Conservation (phyloP, 176 grass and related monocot species). For the Musa schizocarpa region DNA sequence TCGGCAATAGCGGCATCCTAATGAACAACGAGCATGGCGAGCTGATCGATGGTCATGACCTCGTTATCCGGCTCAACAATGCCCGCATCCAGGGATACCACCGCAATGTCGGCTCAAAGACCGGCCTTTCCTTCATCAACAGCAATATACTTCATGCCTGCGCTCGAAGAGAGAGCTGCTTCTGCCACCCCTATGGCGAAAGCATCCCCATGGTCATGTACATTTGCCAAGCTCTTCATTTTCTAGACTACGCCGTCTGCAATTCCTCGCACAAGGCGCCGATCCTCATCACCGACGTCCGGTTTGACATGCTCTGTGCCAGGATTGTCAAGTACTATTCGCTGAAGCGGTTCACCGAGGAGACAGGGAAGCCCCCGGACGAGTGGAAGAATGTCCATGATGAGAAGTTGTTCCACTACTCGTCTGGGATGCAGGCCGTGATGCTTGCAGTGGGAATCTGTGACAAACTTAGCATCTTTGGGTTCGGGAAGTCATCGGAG, state of each 20-base stretch:
- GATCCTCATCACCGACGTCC: constrained; percentile 58
- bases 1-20: constrained; percentile 94
- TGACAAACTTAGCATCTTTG: constrained; percentile 70
- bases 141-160: constrained; percentile 92
- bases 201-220: constrained; percentile 70
- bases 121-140: constrained; percentile 80
- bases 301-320: constrained; percentile 71
- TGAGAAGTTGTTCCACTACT: constrained; percentile 71
- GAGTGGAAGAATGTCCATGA: constrained; percentile 59
- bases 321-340: constrained; percentile 93
- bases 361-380: constrained; percentile 38
- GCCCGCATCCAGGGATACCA: constrained; percentile 47
- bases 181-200: constrained; percentile 82
- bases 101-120: constrained; percentile 58
- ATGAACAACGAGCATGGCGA: constrained; percentile 45
- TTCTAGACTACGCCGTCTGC: constrained; percentile 71
- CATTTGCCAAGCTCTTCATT: constrained; percentile 83
- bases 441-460: constrained; percentile 83
- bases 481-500: constrained; percentile 60
- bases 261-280: constrained; percentile 49
- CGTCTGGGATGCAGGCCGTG: constrained; percentile 84
- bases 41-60: constrained; percentile 65
- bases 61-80: constrained; percentile 92
- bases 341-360: constrained; percentile 49
- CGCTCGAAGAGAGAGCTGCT: constrained; percentile 50